phyloP scores from a whole-genome alignment of 148 eudicot species.

The Chenopodium suecicum region DNA sequence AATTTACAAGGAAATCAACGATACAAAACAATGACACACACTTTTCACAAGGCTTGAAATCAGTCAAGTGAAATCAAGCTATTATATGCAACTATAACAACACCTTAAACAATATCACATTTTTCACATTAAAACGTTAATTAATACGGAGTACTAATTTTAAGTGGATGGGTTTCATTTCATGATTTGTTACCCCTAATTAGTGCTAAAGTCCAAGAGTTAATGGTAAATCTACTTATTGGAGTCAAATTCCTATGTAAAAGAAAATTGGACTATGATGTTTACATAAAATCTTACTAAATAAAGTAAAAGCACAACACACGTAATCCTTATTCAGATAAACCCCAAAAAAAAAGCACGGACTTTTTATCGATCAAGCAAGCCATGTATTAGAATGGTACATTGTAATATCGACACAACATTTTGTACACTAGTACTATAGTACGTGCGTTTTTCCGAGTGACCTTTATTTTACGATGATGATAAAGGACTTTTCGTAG shows the following conservation, averaged over 20 bases:
- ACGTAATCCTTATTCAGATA: neutral
- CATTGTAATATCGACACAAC: neutral
- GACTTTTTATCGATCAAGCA: neutral
- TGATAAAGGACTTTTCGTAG: neutral
- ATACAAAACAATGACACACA: neutral
- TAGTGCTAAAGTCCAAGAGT: neutral
- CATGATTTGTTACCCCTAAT: neutral
- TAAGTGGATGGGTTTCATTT: neutral
- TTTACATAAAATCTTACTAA: neutral
- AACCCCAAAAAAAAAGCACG: too few species aligned
- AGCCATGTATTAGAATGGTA: neutral
- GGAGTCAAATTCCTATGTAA: too few species aligned
- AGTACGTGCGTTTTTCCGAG: neutral
- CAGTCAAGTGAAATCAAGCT: neutral
- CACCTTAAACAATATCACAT: neutral
- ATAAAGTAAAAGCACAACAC: neutral
- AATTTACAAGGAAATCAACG: conserved; percentile 18
- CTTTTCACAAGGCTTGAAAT: too few species aligned
- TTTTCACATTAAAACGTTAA: neutral
- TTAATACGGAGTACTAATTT: neutral
- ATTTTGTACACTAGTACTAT: too few species aligned
- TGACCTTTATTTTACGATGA: neutral
- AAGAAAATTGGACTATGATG: too few species aligned
- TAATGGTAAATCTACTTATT: neutral
- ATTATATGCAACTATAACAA: neutral